Base-by-base conservation (phyloP, 495 filamentous ascomycete species). In the Aspergillus saccharolyticus region DNA sequence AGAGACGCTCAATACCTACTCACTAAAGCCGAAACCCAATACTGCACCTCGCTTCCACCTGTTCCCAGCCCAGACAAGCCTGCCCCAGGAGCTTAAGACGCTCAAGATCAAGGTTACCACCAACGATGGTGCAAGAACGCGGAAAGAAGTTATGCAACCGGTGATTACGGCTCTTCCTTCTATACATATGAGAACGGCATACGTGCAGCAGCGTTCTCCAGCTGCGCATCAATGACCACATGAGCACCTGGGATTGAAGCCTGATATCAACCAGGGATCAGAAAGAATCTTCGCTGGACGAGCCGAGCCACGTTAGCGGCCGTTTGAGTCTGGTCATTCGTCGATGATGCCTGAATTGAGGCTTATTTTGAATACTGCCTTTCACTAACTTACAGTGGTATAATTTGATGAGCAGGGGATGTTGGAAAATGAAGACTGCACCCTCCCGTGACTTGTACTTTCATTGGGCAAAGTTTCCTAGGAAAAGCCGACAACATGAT, bases 91-190 rank as follows among this genome's bases (percentile, higher is more conserved):
- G 1, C 49, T 43, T 21, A 22, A 45, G 20, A 18, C 24, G 52
- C 55, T 20, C 55, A 58, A 20, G 53, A 53, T 42, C 22, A 52
- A 42, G 49, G 22, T 52, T 42, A 33, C 24, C 18, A 47, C 25
- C 44, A 21, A 57, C 19, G 53, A 57, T 22, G 25, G 54, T 18
- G 8, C 21, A n/a, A 44, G 53, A 48, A 45, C 7, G 33, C 33
- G 14, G 14, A 39, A 39, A 39, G 52, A 54, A 17, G 70, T 73
- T 39, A 17, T 61, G 18, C 63, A 63, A 22, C 71, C 72, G 4
- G 63, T 67, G 14, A 71, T 76, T 54, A 76, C 75, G 10, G 75
- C 73, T 12, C 67, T 78, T 44, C 73, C 75, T 42, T 59, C 63
- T 42, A 53, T 75, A n/a, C 62, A n/a, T n/a, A n/a, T 66, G 18